Evolutionary conservation across 106 monocot genomes (phyloP).

Genomic region (Cymbidium sinense): DNA sequence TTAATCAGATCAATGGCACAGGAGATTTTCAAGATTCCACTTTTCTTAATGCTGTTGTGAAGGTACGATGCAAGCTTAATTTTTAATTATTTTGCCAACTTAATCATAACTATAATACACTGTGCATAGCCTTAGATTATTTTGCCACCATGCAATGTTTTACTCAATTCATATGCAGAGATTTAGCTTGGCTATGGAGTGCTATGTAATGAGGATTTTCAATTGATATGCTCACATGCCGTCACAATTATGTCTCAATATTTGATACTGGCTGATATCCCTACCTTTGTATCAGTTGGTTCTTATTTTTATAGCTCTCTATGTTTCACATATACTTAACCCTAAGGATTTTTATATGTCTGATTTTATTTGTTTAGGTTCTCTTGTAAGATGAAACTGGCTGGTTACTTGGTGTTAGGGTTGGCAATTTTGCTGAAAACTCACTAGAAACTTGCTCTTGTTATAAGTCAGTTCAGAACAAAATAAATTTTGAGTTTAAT

Average conservation of each 20-base stretch:
- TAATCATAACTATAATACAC: not conserved
- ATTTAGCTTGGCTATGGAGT: not conserved
- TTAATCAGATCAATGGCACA: slow-evolving; percentile 49
- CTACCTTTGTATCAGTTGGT: not conserved
- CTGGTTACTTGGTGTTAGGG: no score
- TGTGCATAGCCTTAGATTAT: not conserved
- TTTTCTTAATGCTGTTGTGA: slow-evolving; percentile 95
- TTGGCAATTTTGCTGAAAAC: no score
- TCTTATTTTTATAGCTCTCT: not conserved
- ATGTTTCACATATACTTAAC: no score
- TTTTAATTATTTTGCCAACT: not conserved
- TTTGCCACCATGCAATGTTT: not conserved
- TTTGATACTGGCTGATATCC: not conserved
- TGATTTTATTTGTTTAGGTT: no score
- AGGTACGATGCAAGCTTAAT: slow-evolving; percentile 40
- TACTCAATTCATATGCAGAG: not conserved
- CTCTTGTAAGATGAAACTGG: no score
- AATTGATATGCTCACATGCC: not conserved
- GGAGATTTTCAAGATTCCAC: slow-evolving; percentile 60
- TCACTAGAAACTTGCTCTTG: no score
- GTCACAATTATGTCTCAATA: not conserved
- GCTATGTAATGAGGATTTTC: not conserved
- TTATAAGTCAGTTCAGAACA: no score
- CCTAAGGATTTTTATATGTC: no score
- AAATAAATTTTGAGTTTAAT: no score